Percentiles rank a stretch among this genome's conserved stretches.
Conservation (phyloP, 257 asterid species). For the Nicotiana knightiana region DNA sequence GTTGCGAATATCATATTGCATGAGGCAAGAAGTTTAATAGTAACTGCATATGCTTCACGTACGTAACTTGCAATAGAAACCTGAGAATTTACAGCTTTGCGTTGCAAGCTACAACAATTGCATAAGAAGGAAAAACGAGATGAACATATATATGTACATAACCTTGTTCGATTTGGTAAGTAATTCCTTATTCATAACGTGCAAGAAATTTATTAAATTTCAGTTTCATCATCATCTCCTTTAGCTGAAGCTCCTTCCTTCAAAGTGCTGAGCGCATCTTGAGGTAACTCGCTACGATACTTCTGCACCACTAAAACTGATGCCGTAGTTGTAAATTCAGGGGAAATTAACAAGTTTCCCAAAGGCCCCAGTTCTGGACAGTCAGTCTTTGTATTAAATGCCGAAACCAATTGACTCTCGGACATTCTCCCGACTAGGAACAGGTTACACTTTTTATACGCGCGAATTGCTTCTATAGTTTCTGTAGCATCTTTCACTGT, state of each 20-base stretch:
- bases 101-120: not conserved
- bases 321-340: not conserved
- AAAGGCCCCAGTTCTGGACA: slow-evolving; percentile 14
- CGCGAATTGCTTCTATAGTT: not conserved
- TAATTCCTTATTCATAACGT: not conserved
- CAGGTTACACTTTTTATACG: not conserved
- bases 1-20: not conserved
- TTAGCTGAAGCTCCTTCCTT: not conserved
- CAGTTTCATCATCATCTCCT: not conserved
- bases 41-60: not conserved
- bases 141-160: not conserved
- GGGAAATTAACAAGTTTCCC: slow-evolving; percentile 9
- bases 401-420: slow-evolving; percentile 4
- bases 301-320: slow-evolving; percentile 9
- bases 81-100: not conserved
- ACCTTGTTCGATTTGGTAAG: not conserved
- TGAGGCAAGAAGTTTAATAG: not conserved
- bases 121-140: not conserved
- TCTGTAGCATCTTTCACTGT: not conserved
- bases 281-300: slow-evolving; percentile 7
- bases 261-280: slow-evolving; percentile 3
- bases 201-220: not conserved
- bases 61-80: not conserved
- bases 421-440: slow-evolving; percentile 14
- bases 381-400: slow-evolving; percentile 2